A percentile compares a stretch with the other conserved stretches of the same genome.
Evolutionary conservation across 345 rosid species (phyloP).

Genomic region (Lepidium africanum): DNA sequence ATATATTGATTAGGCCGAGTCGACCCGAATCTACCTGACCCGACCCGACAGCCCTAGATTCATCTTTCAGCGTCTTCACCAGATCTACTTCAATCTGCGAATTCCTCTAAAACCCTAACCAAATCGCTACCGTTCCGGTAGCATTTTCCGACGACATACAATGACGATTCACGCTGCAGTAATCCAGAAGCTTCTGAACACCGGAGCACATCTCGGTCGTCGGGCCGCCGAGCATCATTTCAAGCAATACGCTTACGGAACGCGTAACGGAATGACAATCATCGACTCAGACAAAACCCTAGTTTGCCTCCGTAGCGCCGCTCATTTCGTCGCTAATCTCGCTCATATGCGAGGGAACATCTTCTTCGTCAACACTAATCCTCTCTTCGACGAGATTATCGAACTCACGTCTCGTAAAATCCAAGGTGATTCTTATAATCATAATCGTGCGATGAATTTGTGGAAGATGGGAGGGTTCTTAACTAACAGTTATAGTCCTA

Average conservation of each 20-base stretch:
- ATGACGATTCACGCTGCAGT: constrained; percentile 86
- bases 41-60: not conserved
- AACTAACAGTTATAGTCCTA: constrained; percentile 84
- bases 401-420: constrained; percentile 71
- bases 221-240: constrained; percentile 72
- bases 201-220: constrained; percentile 79
- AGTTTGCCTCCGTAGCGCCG: constrained; percentile 83
- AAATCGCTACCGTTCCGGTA: constrained; percentile 15
- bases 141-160: not conserved
- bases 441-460: constrained; percentile 45
- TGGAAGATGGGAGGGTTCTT: constrained; percentile 83
- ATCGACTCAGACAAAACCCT: constrained; percentile 89
- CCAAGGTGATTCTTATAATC: constrained; percentile 46
- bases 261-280: constrained; percentile 54
- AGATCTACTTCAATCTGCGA: constrained; percentile 15
- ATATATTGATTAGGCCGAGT: not conserved
- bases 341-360: constrained; percentile 53
- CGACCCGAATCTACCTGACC: not conserved
- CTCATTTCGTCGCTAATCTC: constrained; percentile 60
- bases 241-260: constrained; percentile 70
- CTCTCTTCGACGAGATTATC: constrained; percentile 73
- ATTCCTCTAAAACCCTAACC: constrained; percentile 17
- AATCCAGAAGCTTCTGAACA: constrained; percentile 81
- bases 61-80: not conserved
- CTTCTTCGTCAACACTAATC: constrained; percentile 89